Percentiles rank a stretch among this genome's conserved stretches.
Evolutionary conservation across 2,329 filamentous ascomycete species (phyloP).

Genomic region (Penicillium polonicum): DNA sequence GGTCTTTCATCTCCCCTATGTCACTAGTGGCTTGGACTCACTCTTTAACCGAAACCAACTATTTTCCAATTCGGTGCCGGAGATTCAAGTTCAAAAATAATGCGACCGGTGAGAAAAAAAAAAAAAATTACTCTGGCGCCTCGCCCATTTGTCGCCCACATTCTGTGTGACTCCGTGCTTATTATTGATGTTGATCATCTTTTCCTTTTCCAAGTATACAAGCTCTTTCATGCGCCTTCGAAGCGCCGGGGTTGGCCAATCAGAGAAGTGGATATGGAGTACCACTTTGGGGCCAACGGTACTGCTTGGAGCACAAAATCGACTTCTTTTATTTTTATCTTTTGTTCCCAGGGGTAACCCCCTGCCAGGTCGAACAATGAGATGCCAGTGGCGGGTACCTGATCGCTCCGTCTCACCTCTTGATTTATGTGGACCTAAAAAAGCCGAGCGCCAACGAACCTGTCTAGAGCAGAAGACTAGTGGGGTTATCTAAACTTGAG

Average conservation of each 20-base stretch:
- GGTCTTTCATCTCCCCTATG: background rate
- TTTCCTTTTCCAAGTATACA: background rate
- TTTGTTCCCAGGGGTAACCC: background rate
- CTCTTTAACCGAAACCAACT: background rate
- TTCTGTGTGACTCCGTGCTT: background rate
- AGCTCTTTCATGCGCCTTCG: background rate
- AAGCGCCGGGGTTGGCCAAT: conserved; percentile 2
- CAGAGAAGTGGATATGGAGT: background rate
- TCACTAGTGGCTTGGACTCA: background rate
- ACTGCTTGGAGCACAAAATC: background rate
- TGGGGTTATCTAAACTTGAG: background rate
- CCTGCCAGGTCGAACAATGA: background rate
- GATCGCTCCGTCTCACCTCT: background rate
- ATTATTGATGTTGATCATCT: background rate
- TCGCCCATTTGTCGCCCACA: background rate
- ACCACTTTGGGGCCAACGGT: background rate
- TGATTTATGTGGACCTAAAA: background rate
- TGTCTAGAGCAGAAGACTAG: background rate
- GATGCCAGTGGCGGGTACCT: background rate
- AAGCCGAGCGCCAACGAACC: background rate
- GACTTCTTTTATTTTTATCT: background rate
- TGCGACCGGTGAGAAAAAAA: conserved; percentile 1
- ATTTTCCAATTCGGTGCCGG: background rate
- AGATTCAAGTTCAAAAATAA: background rate
- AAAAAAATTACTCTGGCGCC: no score